A percentile compares a stretch with the other conserved stretches of the same genome.
Evolutionary conservation across 2,329 filamentous ascomycete genomes (phyloP).

Genomic region (Metarhizium guizhouense): DNA sequence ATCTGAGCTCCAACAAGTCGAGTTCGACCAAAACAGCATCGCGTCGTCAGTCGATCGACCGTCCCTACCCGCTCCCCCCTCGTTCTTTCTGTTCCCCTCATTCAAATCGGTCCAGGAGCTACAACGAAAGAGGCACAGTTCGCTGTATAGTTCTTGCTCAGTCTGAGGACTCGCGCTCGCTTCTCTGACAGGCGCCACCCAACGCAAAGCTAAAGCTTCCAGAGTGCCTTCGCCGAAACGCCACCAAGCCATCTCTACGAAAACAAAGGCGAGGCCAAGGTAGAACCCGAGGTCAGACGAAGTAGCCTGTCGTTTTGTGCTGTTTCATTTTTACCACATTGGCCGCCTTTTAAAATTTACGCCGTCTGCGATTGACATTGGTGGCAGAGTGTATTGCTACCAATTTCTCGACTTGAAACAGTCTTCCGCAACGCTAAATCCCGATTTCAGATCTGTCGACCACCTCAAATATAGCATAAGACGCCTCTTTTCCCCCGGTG

Average conservation of each 20-base stretch:
- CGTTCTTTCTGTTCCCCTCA: not conserved
- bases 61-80: too few relatives aligned
- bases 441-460: not conserved
- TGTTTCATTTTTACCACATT: not conserved
- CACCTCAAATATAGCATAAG: not conserved
- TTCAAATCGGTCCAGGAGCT: too few relatives aligned
- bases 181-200: not conserved
- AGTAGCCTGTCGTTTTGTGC: not conserved
- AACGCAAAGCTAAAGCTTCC: not conserved
- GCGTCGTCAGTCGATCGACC: too few relatives aligned
- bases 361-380: not conserved
- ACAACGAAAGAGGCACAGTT: too few relatives aligned
- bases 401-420: not conserved
- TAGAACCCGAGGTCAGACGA: not conserved
- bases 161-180: not conserved
- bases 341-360: not conserved
- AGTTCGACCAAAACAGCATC: not conserved
- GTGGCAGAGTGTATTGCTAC: not conserved
- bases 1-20: not conserved
- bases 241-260: not conserved
- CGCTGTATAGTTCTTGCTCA: not conserved
- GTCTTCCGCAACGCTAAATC: not conserved
- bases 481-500: not conserved
- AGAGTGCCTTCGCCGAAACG: not conserved
- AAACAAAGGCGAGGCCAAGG: not conserved